Evolutionary conservation across 257 asterid genomes (phyloP).

Genomic region (Parsonsia alboflavescens): DNA sequence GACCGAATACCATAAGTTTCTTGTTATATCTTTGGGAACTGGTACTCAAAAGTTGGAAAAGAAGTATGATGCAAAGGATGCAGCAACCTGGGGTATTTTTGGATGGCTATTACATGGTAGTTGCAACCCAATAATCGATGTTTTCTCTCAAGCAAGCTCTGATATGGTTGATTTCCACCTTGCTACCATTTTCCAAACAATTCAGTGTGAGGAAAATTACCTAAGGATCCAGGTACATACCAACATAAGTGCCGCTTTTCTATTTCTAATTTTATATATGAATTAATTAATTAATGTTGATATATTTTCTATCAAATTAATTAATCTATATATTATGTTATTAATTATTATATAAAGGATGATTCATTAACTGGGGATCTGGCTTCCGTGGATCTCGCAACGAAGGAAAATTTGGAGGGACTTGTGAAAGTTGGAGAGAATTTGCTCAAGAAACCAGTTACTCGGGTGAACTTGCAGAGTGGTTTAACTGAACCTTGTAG

Average conservation of each 20-base stretch:
- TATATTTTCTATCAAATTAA: neutral
- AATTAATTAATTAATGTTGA: neutral
- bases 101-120: too few species aligned
- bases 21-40: constrained; percentile 13
- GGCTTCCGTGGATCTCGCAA: constrained; percentile 26
- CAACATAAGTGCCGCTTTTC: too few species aligned
- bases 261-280: too few species aligned
- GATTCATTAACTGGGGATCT: constrained; percentile 24
- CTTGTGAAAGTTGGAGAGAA: neutral
- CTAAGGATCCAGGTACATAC: too few species aligned
- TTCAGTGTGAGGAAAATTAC: too few species aligned
- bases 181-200: too few species aligned
- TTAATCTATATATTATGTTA: too few species aligned
- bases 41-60: constrained; percentile 4
- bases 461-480: constrained; percentile 22
- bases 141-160: too few species aligned
- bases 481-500: constrained; percentile 10
- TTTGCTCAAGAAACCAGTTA: constrained; percentile 27
- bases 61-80: neutral
- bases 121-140: too few species aligned
- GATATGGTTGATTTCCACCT: too few species aligned
- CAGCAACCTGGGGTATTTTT: too few species aligned
- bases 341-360: constrained; percentile 25
- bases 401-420: constrained; percentile 18
- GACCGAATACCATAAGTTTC: constrained; percentile 24